Conservation (phyloP, 805 yeast species). For the Kuraishia floccosa region DNA sequence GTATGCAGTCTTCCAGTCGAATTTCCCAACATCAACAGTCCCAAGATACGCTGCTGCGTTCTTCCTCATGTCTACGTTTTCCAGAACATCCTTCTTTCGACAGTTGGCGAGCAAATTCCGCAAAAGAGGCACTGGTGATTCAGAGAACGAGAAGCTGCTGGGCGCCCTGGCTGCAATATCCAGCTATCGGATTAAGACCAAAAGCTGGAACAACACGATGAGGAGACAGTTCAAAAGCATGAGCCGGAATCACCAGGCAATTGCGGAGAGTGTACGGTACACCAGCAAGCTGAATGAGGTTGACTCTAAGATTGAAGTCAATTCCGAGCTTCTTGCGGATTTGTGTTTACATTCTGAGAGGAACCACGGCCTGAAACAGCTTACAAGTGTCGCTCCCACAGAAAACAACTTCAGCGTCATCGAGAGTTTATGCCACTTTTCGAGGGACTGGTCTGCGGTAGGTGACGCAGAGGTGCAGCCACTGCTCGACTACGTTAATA, state of each 20-base stretch:
- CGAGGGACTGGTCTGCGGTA: slow-evolving; percentile 62
- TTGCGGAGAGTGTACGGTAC: slow-evolving; percentile 40
- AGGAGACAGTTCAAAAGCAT: slow-evolving; percentile 30
- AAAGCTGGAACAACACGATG: slow-evolving; percentile 30
- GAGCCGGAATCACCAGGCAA: slow-evolving; percentile 44
- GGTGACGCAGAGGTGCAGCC: slow-evolving; percentile 42
- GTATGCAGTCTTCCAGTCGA: slow-evolving; percentile 11
- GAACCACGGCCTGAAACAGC: slow-evolving; percentile 20
- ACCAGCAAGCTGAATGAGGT: slow-evolving; percentile 35
- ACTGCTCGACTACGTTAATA: slow-evolving; percentile 36
- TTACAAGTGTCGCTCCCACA: slow-evolving; percentile 23
- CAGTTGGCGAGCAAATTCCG: background rate
- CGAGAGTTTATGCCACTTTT: slow-evolving; percentile 64
- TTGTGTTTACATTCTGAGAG: slow-evolving; percentile 27
- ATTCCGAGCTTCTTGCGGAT: slow-evolving; percentile 32
- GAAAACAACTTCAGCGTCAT: slow-evolving; percentile 45
- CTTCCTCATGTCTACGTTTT: slow-evolving; percentile 17
- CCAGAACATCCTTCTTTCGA: background rate
- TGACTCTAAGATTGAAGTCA: slow-evolving; percentile 33
- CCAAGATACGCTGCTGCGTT: slow-evolving; percentile 12
- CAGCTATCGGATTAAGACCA: background rate
- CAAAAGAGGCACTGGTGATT: background rate
- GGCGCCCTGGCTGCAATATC: slow-evolving; percentile 3
- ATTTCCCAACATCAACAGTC: slow-evolving; percentile 11
- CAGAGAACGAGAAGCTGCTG: slow-evolving; percentile 1